Evolutionary conservation across 139 green algal genomes (phyloP).

Genomic region (Coccomyxa sp.): DNA sequence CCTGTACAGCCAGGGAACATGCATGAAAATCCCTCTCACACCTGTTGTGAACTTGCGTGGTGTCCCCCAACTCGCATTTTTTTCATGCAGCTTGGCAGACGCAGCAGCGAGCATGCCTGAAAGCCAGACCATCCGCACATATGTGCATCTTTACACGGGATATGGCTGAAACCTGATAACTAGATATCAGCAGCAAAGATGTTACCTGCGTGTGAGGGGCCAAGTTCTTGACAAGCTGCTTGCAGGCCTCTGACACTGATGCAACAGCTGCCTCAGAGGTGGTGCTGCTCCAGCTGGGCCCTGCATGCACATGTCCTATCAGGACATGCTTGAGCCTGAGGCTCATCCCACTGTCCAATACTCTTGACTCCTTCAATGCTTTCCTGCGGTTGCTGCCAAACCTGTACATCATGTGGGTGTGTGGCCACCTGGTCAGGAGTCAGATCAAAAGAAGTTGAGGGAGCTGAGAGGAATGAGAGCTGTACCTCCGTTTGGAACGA

Average conservation of each 20-base stretch:
- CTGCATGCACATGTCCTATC: background rate
- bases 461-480: too few species aligned
- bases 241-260: constrained; percentile 36
- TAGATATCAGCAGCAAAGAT: too few species aligned
- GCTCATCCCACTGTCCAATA: background rate
- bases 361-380: background rate
- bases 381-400: background rate
- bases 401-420: background rate
- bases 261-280: constrained; percentile 1
- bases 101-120: background rate
- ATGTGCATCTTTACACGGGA: background rate
- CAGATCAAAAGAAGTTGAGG: background rate
- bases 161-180: background rate
- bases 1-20: background rate
- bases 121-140: background rate
- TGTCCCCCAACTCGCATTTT: background rate
- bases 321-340: background rate
- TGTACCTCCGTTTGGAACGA: constrained; percentile 25
- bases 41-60: background rate
- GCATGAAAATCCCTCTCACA: background rate
- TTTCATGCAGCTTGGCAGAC: background rate
- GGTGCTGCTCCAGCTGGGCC: constrained; percentile 13
- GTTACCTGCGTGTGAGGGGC: background rate
- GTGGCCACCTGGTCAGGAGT: background rate
- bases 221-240: constrained; percentile 32